phyloP scores from a whole-genome alignment of 495 filamentous ascomycete genomes.

The Penicillium samsonianum region DNA sequence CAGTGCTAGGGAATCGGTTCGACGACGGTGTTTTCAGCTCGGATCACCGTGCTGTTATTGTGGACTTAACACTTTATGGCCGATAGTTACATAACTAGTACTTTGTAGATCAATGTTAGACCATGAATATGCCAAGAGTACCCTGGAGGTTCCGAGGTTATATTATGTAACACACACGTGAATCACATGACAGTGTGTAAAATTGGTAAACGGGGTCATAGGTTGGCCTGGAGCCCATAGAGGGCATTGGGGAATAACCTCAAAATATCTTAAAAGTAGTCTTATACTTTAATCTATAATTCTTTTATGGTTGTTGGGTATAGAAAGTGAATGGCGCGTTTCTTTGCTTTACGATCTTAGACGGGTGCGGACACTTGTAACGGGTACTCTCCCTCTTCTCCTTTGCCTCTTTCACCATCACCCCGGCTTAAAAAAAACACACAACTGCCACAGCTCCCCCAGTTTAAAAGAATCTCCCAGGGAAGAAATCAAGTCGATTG shows the following conservation, averaged over 20 bases:
- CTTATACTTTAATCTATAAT: not conserved
- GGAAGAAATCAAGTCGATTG: conserved; percentile 2
- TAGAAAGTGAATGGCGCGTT: not conserved
- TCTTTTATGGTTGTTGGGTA: not conserved
- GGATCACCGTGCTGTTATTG: conserved; percentile 75
- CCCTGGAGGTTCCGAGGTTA: not conserved
- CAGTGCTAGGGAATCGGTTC: conserved; percentile 62
- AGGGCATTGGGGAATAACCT: not conserved
- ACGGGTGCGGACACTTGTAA: conserved; percentile 17
- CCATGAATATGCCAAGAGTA: not conserved
- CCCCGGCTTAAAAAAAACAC: conserved; percentile 1
- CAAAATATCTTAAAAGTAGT: not conserved
- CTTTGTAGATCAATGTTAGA: not conserved
- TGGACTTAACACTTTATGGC: conserved; percentile 51
- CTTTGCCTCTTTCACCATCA: conserved; percentile 14
- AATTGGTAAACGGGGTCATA: conserved; percentile 8
- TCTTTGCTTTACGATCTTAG: not conserved
- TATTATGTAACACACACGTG: conserved; percentile 4
- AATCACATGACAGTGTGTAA: conserved; percentile 10
- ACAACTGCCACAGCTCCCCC: conserved; percentile 5
- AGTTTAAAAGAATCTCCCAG: not conserved
- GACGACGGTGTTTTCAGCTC: conserved; percentile 68
- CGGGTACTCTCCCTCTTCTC: conserved; percentile 12
- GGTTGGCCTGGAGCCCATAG: not conserved
- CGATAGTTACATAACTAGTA: not conserved